Evolutionary conservation across 2,329 filamentous ascomycete genomes (phyloP), one percentile per base, ranked within the genome.

Genomic region (Neonectria faginata): DNA sequence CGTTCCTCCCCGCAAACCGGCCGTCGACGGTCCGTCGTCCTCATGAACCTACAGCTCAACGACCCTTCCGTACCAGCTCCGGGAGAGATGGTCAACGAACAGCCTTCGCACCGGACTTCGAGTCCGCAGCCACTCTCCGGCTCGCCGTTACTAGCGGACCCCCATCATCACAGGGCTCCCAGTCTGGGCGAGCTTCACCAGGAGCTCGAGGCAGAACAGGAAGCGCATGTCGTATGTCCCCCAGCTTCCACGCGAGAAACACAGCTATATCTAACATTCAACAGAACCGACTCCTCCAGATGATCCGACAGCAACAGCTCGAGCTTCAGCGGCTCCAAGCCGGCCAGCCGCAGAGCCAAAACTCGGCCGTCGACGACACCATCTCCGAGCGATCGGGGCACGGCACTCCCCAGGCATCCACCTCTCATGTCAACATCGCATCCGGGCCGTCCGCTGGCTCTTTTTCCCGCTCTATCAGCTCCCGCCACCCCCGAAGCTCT

Each of bases 121-220:
- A 85, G 83, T 70, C 82, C 83, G 45, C 82, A 81, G 62, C 79
- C 80, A n/a, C 67, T 85, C 4, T 78, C 84, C 63, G 74, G 81
- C 60, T 86, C 85, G 10, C 83, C 86, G 8, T 76, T 82, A 55
- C 73, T 79, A 58, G 76, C 75, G 36, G 87, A 89, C 69, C 86
- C 88, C 16, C 85, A 88, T 70, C 90, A 92, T 73, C 86, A 88
- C 69, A 84, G 91, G 53, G 81, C 89, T 0, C 91, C 91, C 2
- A 93, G 91, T 75, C 78, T 94, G 66, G 91, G 91, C 18, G 91
- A 93, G 77, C 86, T 94, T 45, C 91, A 94, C 70, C 91, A 94
- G 75, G 90, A 93, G 78, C 83, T 94, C 2, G 91, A 94, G 77
- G 91, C 89, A 57, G 91, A 94, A 79, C 91, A 93, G 76, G 91